Conservation (phyloP, 2,329 filamentous ascomycete species). For the Aspergillus terreus region DNA sequence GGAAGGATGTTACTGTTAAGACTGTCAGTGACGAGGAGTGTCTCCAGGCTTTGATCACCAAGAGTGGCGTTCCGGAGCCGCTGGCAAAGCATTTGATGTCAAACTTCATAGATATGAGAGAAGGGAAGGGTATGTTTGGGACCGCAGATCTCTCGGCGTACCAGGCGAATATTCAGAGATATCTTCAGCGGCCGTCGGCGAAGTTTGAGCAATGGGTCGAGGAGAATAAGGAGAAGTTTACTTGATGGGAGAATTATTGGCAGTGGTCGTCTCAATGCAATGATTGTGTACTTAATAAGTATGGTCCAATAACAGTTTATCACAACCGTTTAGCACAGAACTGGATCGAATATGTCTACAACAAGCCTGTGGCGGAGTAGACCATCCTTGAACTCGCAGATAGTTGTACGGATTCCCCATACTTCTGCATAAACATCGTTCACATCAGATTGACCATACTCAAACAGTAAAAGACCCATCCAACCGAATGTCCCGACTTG, state of each 20-base stretch:
- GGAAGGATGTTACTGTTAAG: slow-evolving; percentile 1
- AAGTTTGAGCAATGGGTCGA: slow-evolving; percentile 34
- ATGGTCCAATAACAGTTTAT: too few species aligned
- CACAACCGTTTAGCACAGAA: too few species aligned
- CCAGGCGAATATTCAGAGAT: slow-evolving; percentile 30
- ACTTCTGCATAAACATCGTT: too few species aligned
- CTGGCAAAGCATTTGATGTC: background rate
- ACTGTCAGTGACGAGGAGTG: background rate
- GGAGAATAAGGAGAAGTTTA: slow-evolving; percentile 25
- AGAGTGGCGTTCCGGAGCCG: background rate
- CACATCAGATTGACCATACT: background rate
- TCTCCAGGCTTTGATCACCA: background rate
- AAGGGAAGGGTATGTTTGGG: background rate
- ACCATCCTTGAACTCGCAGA: too few species aligned
- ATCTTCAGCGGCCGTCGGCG: slow-evolving; percentile 25
- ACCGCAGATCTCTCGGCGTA: slow-evolving; percentile 10
- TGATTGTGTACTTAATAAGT: too few species aligned
- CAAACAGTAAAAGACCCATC: slow-evolving; percentile 11
- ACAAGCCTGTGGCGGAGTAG: too few species aligned
- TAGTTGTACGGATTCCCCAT: too few species aligned
- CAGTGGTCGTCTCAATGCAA: too few species aligned
- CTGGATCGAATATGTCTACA: too few species aligned
- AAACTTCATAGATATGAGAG: background rate
- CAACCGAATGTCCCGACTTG: slow-evolving; percentile 21
- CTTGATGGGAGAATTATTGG: background rate